Evolutionary conservation across 2,329 filamentous ascomycete species (phyloP).

Genomic region (Penicillium vulpinum): DNA sequence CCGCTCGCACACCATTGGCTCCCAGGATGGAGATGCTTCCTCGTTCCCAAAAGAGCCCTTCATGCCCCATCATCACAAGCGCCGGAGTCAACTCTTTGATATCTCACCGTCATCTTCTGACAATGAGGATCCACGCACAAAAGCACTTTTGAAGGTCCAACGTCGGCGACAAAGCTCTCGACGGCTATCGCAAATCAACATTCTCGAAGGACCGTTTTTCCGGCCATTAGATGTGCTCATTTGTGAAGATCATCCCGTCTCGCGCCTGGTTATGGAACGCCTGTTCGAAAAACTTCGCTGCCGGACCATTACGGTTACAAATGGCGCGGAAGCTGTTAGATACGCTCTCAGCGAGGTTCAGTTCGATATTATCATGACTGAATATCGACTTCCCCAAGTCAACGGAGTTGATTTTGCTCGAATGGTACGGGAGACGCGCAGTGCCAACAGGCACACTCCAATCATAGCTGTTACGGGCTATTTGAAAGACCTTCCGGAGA

Average conservation of each 20-base stretch:
- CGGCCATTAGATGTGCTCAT: slow-evolving; percentile 91
- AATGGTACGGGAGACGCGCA: slow-evolving; percentile 97
- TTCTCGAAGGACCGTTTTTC: slow-evolving; percentile 81
- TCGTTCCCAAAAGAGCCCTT: slow-evolving; percentile 63
- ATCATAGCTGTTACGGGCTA: slow-evolving; percentile 97
- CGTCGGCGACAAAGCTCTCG: slow-evolving; percentile 93
- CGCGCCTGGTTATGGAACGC: slow-evolving; percentile 98
- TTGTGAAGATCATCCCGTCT: slow-evolving; percentile 96
- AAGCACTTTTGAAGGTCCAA: slow-evolving; percentile 87
- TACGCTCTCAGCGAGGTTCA: slow-evolving; percentile 97
- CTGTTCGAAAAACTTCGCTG: slow-evolving; percentile 92
- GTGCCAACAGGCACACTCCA: slow-evolving; percentile 88
- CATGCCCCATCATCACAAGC: slow-evolving; percentile 73
- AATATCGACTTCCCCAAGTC: slow-evolving; percentile 92
- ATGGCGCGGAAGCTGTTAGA: slow-evolving; percentile 86
- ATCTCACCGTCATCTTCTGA: slow-evolving; percentile 97
- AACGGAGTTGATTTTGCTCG: slow-evolving; percentile 93
- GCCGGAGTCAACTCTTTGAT: slow-evolving; percentile 91
- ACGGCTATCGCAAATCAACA: slow-evolving; percentile 84
- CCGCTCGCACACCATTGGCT: slow-evolving; percentile 88
- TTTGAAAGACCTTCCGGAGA: slow-evolving; percentile 91
- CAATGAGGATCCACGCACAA: slow-evolving; percentile 91
- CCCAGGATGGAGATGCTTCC: slow-evolving; percentile 82
- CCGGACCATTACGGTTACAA: slow-evolving; percentile 86
- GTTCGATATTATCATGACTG: slow-evolving; percentile 98